These are phyloP conservation scores for Aurinia saxatilis DNA, from an alignment of 345 rosid genomes.

Conservation along the genomic window DNA sequence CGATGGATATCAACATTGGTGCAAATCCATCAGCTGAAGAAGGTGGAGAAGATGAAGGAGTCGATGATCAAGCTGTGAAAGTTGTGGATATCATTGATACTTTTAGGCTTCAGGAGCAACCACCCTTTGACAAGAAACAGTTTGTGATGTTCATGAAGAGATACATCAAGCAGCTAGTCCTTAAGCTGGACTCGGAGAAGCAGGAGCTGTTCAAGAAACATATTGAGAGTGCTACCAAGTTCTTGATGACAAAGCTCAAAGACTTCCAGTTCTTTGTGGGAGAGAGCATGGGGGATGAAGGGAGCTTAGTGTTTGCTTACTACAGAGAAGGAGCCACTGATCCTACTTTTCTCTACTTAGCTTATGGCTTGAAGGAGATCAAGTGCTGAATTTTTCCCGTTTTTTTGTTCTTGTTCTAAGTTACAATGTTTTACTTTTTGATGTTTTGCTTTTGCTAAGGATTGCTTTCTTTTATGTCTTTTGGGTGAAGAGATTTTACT, in stretches of 20 bases:
- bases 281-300: conserved; percentile 84
- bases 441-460: background rate
- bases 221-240: conserved; percentile 80
- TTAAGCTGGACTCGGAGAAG: conserved; percentile 49
- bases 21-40: conserved; percentile 95
- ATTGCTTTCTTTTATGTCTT: background rate
- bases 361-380: conserved; percentile 68
- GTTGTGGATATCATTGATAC: conserved; percentile 90
- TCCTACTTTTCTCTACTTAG: conserved; percentile 79
- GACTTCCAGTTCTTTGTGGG: conserved; percentile 90
- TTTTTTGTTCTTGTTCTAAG: background rate
- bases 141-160: conserved; percentile 57
- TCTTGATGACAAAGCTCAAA: conserved; percentile 54
- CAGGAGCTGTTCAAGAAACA: conserved; percentile 63
- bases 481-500: background rate
- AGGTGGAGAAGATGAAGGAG: conserved; percentile 66
- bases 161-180: conserved; percentile 55
- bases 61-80: conserved; percentile 66
- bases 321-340: conserved; percentile 75
- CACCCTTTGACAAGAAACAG: conserved; percentile 71
- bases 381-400: conserved; percentile 42
- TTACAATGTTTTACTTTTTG: background rate
- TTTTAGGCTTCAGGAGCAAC: conserved; percentile 99
- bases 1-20: conserved; percentile 61
- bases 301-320: conserved; percentile 64